These are phyloP conservation scores for Multifurca ochricompacta DNA, from an alignment of 768 basidiomycete genomes.

Conservation along the genomic window DNA sequence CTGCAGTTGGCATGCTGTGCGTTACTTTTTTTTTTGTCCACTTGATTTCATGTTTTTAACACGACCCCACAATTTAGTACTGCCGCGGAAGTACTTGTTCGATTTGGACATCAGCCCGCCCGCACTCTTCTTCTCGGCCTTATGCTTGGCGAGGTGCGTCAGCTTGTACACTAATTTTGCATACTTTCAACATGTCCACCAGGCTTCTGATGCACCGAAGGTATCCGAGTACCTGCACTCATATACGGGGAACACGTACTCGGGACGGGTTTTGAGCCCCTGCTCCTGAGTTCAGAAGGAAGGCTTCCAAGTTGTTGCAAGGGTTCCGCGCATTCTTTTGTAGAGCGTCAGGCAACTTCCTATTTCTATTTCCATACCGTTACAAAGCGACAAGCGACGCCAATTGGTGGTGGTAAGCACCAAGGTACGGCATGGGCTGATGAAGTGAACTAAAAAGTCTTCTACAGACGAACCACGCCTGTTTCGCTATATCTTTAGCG, in stretches of 20 bases:
- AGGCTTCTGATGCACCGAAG: not conserved
- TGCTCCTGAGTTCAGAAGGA: not conserved
- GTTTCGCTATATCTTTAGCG: not conserved
- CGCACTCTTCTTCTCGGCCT: constrained; percentile 2
- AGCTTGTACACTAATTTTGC: not conserved
- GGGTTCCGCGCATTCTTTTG: not conserved
- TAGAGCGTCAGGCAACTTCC: not conserved
- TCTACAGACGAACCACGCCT: not conserved
- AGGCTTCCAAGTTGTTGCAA: not conserved
- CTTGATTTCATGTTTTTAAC: not conserved
- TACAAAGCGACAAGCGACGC: not conserved
- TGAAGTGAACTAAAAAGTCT: not conserved
- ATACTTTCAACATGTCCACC: not conserved
- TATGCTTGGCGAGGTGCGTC: constrained; percentile 5
- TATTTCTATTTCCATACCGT: not conserved
- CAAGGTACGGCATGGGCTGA: not conserved
- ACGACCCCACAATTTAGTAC: not conserved
- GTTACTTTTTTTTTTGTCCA: not conserved
- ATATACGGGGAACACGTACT: not conserved
- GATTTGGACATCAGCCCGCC: not conserved
- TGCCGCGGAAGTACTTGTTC: not conserved
- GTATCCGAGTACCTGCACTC: not conserved
- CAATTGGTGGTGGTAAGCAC: constrained; percentile 1
- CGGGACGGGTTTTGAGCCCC: not conserved
- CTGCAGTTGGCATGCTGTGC: not conserved